phyloP scores from a whole-genome alignment of 2,329 filamentous ascomycete genomes.

The Fusarium anguioides region DNA sequence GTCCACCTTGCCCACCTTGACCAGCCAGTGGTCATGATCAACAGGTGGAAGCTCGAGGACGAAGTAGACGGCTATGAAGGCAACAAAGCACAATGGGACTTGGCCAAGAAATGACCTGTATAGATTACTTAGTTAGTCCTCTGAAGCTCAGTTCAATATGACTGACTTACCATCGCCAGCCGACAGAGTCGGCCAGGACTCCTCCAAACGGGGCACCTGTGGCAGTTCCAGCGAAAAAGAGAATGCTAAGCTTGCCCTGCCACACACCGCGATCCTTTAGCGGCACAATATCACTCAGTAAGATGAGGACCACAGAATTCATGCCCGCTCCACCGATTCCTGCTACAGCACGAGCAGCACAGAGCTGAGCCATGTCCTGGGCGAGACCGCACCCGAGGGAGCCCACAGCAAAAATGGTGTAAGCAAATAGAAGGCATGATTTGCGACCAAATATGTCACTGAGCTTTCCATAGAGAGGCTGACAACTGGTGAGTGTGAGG shows the following conservation, averaged over 20 bases:
- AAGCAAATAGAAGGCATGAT: conserved; percentile 71
- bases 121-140: conserved; percentile 2
- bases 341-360: conserved; percentile 66
- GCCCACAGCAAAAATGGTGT: conserved; percentile 72
- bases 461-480: conserved; percentile 78
- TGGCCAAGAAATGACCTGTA: conserved; percentile 76
- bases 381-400: conserved; percentile 73
- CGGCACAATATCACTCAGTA: conserved; percentile 75
- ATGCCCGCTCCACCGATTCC: conserved; percentile 77
- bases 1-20: conserved; percentile 76
- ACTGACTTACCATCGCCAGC: conserved; percentile 74
- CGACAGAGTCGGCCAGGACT: conserved; percentile 75
- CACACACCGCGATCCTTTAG: conserved; percentile 76
- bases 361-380: conserved; percentile 72
- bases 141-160: background rate
- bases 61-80: conserved; percentile 72
- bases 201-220: conserved; percentile 78
- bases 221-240: conserved; percentile 75
- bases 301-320: conserved; percentile 74
- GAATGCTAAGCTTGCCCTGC: conserved; percentile 79
- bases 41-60: conserved; percentile 72
- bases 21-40: conserved; percentile 70
- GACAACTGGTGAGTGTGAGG: conserved; percentile 78
- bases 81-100: conserved; percentile 73
- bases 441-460: conserved; percentile 79